Evolutionary conservation across 1,139 yeast species (phyloP), one percentile per base, ranked within the genome.

Genomic region (Geotrichum europaeum): DNA sequence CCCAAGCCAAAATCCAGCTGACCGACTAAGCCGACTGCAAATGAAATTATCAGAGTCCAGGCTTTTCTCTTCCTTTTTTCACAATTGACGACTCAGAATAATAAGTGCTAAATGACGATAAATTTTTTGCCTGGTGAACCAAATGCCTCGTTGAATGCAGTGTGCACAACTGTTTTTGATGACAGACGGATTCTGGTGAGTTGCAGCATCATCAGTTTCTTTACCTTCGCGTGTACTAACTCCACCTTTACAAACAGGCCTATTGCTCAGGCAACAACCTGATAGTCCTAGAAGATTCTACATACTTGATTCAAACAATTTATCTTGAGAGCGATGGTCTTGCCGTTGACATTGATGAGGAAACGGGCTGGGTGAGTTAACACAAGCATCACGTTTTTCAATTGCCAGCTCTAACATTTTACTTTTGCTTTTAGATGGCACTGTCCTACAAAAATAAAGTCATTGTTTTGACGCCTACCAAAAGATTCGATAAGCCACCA

Each of bases 191-290:
- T 91, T 9, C 75, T 88, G 32, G 76, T 75, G 65, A 51, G 76
- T 68, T 25, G 12, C 45, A 10, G 10, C 36, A 18, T 43, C 18
- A 40, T n/a, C 22, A 40, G 20, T 22, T 22, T 40, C 47, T 40
- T 40, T 15, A n/a, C 10, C 15, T 36, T 13, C 12, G n/a, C 43
- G 7, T 20, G 6, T 15, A 32, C 54, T n/a, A 49, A 54, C 49
- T 9, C 9, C 32, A 12, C 49, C n/a, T 18, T 22, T 56, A 18
- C 45, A 34, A 30, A 20, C 49, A 74, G 75, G 86, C 85, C 0
- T 92, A 92, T 70, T 89, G 94, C 60, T 89, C 97, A 1, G 97
- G 97, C 1, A 90, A 91, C 74, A 91, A 90, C 71, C 75, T 92
- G 66, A 87, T 91, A 53, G 80, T 91, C 10, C 70, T 84, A 4